A percentile compares a stretch with the other conserved stretches of the same genome.
Conservation (phyloP, 2,329 filamentous ascomycete genomes). For the Ceratocystis cubensis region DNA sequence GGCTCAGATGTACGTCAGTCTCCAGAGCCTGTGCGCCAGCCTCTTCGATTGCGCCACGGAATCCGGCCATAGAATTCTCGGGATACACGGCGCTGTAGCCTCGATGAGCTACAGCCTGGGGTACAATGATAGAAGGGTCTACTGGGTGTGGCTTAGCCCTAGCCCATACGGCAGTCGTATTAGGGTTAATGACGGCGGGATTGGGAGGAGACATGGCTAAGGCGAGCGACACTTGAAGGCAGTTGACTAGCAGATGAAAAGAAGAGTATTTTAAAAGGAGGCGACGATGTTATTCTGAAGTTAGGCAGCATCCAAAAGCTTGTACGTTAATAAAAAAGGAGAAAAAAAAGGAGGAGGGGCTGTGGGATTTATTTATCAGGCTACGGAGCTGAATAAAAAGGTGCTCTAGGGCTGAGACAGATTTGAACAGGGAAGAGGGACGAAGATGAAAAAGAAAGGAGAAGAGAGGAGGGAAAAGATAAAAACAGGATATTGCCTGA, state of each 20-base stretch:
- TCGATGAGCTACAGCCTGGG: conserved; percentile 65
- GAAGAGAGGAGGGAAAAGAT: background rate
- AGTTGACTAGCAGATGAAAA: background rate
- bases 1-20: conserved; percentile 74
- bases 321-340: too few species aligned
- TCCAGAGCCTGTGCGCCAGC: conserved; percentile 72
- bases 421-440: too few species aligned
- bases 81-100: conserved; percentile 67
- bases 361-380: background rate
- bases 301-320: too few species aligned
- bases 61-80: conserved; percentile 76
- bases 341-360: too few species aligned
- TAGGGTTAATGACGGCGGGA: background rate
- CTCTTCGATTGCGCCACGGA: conserved; percentile 53
- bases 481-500: background rate
- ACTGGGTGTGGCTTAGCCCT: conserved; percentile 25
- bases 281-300: too few species aligned
- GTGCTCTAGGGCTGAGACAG: background rate
- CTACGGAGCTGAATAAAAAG: background rate
- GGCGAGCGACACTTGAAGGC: background rate
- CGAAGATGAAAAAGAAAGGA: background rate
- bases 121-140: conserved; percentile 31
- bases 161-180: conserved; percentile 28
- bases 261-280: background rate
- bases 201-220: background rate